Evolutionary conservation across 768 basidiomycete species (phyloP).

Genomic region (Lactarius pseudohatsudake): DNA sequence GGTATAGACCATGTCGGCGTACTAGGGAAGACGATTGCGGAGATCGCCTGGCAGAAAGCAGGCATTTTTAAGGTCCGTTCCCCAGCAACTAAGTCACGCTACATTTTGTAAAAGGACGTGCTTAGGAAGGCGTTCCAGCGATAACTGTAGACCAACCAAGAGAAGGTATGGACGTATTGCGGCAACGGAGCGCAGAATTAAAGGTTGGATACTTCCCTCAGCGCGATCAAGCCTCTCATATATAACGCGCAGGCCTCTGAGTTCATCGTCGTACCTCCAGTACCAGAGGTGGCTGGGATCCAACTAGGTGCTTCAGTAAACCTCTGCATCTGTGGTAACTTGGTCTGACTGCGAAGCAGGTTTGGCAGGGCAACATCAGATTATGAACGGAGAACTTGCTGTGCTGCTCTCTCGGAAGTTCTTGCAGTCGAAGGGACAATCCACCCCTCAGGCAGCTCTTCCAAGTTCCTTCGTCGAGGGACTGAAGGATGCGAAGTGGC

Average conservation of each 20-base stretch:
- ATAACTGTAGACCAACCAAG: conserved; percentile 75
- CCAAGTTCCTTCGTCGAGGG: conserved; percentile 58
- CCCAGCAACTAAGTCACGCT: neutral
- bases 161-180: conserved; percentile 68
- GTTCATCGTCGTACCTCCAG: conserved; percentile 60
- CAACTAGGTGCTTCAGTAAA: conserved; percentile 54
- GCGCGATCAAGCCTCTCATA: conserved; percentile 14
- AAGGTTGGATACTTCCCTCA: conserved; percentile 45
- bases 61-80: conserved; percentile 86
- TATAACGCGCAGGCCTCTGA: conserved; percentile 53
- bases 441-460: conserved; percentile 40
- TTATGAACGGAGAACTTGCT: conserved; percentile 85
- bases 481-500: conserved; percentile 77
- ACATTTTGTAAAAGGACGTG: neutral
- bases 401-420: conserved; percentile 70
- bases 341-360: conserved; percentile 45
- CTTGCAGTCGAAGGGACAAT: conserved; percentile 41
- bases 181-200: conserved; percentile 60
- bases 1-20: conserved; percentile 91
- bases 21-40: conserved; percentile 81
- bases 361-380: conserved; percentile 82
- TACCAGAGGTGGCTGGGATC: conserved; percentile 50
- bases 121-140: conserved; percentile 78
- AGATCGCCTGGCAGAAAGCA: conserved; percentile 94
- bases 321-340: neutral